Base-by-base conservation (phyloP, 169 alveolate genomes). In the Amoebophrya sp. region DNA sequence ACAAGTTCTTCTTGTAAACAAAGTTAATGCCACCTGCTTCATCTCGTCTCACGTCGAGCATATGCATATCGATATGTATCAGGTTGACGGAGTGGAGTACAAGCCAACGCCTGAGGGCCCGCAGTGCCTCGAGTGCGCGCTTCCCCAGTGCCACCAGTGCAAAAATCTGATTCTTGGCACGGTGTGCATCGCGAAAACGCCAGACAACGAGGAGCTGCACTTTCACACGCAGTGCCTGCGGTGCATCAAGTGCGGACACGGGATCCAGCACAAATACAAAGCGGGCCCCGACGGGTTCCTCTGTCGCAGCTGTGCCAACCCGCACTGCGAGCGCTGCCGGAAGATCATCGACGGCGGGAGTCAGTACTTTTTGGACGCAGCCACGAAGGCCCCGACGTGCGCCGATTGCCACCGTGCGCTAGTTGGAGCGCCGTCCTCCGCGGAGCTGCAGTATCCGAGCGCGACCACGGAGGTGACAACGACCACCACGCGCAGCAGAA, bases 181-280 rank as follows among this genome's bases (percentile, higher is more conserved):
- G 83, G 83, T 66, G 83, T 66, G 83, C 83, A 25, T 66, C 35
- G 83, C 83, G 83, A 18, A n/a, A n/a, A 66, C 83, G 32, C 83
- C 83, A 25, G 83, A 7, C 7, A 25, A 25, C 35, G 83, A 7
- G 35, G 83, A 66, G 29, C 35, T 66, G 83, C 1, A 66, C 7
- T 66, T 66, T 25, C 83, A 66, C 35, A 66, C 83, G 83, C 83
- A 66, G 35, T 66, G 83, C 32, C 35, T 66, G 35, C 83, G 83
- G 35, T 66, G 83, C 35, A 66, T 66, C 29, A 66, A 66, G 83
- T 66, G 83, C 83, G 83, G 83, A 2, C 83, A 66, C 35, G 1
- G 10, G 32, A 66, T 66, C 29, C 83, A 66, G 35, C 32, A 66
- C 83, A 66, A 66, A 25, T 66, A 66, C 83, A 66, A 66, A 25